Evolutionary conservation across 2,329 filamentous ascomycete genomes (phyloP).

Genomic region (Cladorrhinum sp.): DNA sequence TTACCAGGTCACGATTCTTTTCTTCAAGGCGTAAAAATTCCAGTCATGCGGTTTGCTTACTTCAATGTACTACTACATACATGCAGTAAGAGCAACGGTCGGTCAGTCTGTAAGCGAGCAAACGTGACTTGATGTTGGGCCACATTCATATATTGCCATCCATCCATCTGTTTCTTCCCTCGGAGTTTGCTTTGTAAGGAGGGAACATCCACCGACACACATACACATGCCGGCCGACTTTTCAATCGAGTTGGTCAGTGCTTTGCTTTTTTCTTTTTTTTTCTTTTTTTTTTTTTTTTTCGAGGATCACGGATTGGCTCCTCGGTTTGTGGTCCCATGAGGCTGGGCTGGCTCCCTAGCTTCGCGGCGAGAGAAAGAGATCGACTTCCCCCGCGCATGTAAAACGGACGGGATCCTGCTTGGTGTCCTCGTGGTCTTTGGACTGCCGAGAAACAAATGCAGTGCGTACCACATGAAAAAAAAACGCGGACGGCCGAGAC

Average conservation of each 20-base stretch:
- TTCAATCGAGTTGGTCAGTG: not conserved
- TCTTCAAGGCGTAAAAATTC: not conserved
- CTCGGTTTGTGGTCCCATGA: not conserved
- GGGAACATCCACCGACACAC: too few relatives aligned
- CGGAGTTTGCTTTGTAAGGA: not conserved
- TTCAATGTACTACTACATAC: too few relatives aligned
- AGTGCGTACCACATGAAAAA: not conserved
- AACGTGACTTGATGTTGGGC: slow-evolving; percentile 18
- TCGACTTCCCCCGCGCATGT: not conserved
- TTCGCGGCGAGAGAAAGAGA: too few relatives aligned
- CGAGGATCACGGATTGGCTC: too few relatives aligned
- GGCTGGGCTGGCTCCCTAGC: too few relatives aligned
- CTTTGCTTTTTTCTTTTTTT: not conserved
- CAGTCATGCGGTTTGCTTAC: not conserved
- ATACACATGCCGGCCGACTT: too few relatives aligned
- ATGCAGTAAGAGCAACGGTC: not conserved
- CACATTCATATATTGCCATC: slow-evolving; percentile 24
- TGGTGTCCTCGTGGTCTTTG: not conserved
- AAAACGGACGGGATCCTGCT: not conserved
- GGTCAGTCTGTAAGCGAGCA: slow-evolving; percentile 8
- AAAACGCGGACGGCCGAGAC: not conserved
- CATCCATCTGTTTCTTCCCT: too few relatives aligned
- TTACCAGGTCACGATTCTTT: not conserved
- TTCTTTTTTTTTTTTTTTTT: not conserved
- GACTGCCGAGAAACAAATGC: not conserved